Percentiles rank a stretch among this genome's conserved stretches.
These are phyloP conservation scores for Glarea lozoyensis DNA, from an alignment of 495 filamentous ascomycete species.

Conservation along the genomic window DNA sequence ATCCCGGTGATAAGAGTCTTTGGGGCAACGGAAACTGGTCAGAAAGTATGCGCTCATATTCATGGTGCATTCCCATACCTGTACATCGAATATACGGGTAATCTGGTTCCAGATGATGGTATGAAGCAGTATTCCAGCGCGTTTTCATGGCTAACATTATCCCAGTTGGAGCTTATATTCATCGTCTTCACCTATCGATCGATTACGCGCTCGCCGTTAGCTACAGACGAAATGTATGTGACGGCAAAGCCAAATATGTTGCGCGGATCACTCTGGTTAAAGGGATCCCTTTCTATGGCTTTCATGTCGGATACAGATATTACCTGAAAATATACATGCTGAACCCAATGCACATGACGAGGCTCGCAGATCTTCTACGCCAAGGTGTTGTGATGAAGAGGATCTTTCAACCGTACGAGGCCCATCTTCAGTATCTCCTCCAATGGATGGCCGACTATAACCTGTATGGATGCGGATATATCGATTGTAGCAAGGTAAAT, in stretches of 20 bases:
- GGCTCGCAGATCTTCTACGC: slow-evolving; percentile 74
- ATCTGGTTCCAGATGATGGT: slow-evolving; percentile 59
- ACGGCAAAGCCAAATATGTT: slow-evolving; percentile 63
- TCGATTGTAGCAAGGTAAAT: slow-evolving; percentile 48
- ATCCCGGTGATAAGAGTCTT: slow-evolving; percentile 89
- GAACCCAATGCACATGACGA: slow-evolving; percentile 71
- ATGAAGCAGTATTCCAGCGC: slow-evolving; percentile 9
- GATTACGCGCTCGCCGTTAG: slow-evolving; percentile 77
- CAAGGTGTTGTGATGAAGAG: slow-evolving; percentile 79
- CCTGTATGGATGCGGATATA: slow-evolving; percentile 84
- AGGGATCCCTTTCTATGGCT: slow-evolving; percentile 92
- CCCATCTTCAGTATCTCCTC: slow-evolving; percentile 79
- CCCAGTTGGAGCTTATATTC: slow-evolving; percentile 63
- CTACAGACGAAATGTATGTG: slow-evolving; percentile 65
- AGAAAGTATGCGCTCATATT: slow-evolving; percentile 93
- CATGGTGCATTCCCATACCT: slow-evolving; percentile 95
- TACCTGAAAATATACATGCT: slow-evolving; percentile 93
- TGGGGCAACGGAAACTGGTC: slow-evolving; percentile 88
- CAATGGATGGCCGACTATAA: slow-evolving; percentile 99
- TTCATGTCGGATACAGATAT: slow-evolving; percentile 81
- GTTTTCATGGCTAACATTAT: background rate
- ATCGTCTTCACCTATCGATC: slow-evolving; percentile 66
- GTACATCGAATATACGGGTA: slow-evolving; percentile 77
- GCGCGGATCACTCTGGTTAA: slow-evolving; percentile 88
- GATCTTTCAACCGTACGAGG: slow-evolving; percentile 84